phyloP scores from a whole-genome alignment of 495 filamentous ascomycete species.

The Xylaria scruposa region DNA sequence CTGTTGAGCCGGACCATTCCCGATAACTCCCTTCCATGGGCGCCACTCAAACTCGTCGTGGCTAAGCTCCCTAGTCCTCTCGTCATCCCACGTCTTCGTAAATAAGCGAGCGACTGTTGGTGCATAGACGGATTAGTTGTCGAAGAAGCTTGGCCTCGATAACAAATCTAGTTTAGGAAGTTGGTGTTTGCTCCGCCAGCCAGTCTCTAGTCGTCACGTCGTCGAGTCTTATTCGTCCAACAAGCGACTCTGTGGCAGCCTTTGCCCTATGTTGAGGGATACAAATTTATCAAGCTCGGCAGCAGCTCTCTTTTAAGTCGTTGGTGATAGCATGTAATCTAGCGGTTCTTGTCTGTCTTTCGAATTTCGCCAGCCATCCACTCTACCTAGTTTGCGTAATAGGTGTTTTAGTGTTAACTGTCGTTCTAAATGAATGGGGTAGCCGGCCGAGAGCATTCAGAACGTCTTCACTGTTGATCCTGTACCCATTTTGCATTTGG shows the following conservation, averaged over 20 bases:
- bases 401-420: slow-evolving; percentile 4
- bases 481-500: neutral
- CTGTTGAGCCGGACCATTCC: neutral
- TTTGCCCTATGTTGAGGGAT: neutral
- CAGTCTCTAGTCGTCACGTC: slow-evolving; percentile 22
- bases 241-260: slow-evolving; percentile 26
- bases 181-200: slow-evolving; percentile 17
- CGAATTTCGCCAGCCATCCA: neutral
- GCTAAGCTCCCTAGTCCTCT: neutral
- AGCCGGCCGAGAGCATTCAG: slow-evolving; percentile 13
- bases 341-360: slow-evolving; percentile 9
- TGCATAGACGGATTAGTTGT: slow-evolving; percentile 7
- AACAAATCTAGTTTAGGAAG: slow-evolving; percentile 10
- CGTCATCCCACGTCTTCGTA: neutral
- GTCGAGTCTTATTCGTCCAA: slow-evolving; percentile 26
- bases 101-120: slow-evolving; percentile 24
- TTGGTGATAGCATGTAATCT: slow-evolving; percentile 9
- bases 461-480: neutral
- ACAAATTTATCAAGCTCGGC: slow-evolving; percentile 16
- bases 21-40: neutral
- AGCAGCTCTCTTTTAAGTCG: neutral
- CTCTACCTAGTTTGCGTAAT: neutral
- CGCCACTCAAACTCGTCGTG: neutral
- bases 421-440: slow-evolving; percentile 11
- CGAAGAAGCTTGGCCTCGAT: neutral